Conservation (phyloP, 179 eudicot species). For the Carnegiea gigantea region DNA sequence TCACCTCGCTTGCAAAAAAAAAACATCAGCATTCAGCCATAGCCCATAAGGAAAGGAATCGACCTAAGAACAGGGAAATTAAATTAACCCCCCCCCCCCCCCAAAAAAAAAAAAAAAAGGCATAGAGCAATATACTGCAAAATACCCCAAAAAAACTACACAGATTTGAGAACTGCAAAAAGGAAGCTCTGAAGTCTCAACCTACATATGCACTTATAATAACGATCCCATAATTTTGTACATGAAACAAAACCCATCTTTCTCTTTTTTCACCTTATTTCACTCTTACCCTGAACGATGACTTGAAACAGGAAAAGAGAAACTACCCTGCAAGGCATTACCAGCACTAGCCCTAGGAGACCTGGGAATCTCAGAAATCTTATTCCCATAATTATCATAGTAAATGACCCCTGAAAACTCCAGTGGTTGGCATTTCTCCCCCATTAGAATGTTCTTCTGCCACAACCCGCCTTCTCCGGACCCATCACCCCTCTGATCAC, state of each 20-base stretch:
- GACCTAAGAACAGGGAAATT: not conserved
- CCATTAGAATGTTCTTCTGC: constrained; percentile 70
- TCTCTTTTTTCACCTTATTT: no score
- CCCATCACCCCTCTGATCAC: constrained; percentile 1
- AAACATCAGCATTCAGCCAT: not conserved
- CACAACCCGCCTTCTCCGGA: constrained; percentile 57
- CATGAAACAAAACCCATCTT: not conserved
- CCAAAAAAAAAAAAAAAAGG: not conserved
- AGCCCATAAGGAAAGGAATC: not conserved
- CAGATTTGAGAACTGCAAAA: not conserved
- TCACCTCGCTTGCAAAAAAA: no score
- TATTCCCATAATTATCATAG: constrained; percentile 50
- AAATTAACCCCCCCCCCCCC: not conserved
- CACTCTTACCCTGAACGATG: constrained; percentile 16
- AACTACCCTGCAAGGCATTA: constrained; percentile 22
- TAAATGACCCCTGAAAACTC: constrained; percentile 67
- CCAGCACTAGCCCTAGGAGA: constrained; percentile 46
- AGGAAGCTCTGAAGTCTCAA: not conserved
- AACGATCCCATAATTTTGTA: constrained; percentile 3
- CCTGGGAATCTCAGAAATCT: constrained; percentile 49
- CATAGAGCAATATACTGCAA: not conserved
- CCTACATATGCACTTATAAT: not conserved
- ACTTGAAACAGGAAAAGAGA: constrained; percentile 30
- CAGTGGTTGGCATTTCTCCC: constrained; percentile 72
- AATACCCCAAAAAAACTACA: not conserved